phyloP scores from a whole-genome alignment of 2,329 filamentous ascomycete genomes.

The Chaetomium olivaceum region DNA sequence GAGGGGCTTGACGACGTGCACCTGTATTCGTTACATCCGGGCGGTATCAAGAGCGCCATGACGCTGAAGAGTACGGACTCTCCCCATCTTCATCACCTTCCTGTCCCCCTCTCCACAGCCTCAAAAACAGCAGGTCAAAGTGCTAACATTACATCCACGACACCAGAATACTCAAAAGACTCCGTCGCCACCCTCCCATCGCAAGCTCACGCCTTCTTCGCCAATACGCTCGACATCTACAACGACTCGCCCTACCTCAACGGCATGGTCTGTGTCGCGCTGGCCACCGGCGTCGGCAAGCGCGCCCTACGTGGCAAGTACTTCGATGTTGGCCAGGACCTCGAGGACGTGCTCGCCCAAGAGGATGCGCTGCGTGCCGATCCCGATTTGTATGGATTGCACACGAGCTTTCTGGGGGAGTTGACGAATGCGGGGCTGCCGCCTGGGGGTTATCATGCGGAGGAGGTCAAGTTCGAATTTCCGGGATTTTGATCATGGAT shows the following conservation, averaged over 20 bases:
- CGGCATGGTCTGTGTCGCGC: slow-evolving; percentile 38
- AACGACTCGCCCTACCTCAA: slow-evolving; percentile 39
- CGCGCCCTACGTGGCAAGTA: slow-evolving; percentile 34
- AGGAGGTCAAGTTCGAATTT: slow-evolving; percentile 28
- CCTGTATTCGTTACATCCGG: slow-evolving; percentile 38
- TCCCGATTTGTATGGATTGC: slow-evolving; percentile 33
- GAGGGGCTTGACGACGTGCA: slow-evolving; percentile 36
- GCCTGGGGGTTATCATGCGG: slow-evolving; percentile 24
- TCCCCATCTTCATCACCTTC: too few species aligned
- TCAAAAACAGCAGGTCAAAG: neutral
- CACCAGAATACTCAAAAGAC: slow-evolving; percentile 26
- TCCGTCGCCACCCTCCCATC: slow-evolving; percentile 30
- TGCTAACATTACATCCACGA: neutral
- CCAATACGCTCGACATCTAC: slow-evolving; percentile 34
- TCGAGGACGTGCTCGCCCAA: slow-evolving; percentile 36
- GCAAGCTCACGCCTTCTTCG: slow-evolving; percentile 21
- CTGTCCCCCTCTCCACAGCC: too few species aligned
- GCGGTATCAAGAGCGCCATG: slow-evolving; percentile 38
- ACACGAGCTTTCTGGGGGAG: slow-evolving; percentile 35
- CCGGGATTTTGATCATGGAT: slow-evolving; percentile 24
- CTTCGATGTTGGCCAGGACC: slow-evolving; percentile 37
- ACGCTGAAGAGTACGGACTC: slow-evolving; percentile 32
- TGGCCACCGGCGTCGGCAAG: slow-evolving; percentile 36
- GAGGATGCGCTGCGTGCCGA: slow-evolving; percentile 28
- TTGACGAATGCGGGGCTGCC: slow-evolving; percentile 27